Conservation (phyloP, 225 moss, liverwort and hornwort species). For the Ulota crispa region DNA sequence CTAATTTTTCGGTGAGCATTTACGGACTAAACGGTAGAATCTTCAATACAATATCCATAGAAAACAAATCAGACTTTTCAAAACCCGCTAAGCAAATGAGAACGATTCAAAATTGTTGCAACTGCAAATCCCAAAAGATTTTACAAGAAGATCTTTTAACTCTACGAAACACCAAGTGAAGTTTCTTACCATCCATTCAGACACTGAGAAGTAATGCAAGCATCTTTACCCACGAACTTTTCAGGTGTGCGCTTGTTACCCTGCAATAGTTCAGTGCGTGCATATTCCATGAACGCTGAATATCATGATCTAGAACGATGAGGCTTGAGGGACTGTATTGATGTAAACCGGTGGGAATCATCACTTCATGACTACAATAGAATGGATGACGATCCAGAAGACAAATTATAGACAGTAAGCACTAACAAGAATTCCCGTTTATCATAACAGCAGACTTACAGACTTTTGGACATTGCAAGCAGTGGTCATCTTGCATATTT, state of each 20-base stretch:
- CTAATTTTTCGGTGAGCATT: background rate
- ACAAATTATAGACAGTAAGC: too few species aligned
- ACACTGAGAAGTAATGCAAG: constrained; percentile 79
- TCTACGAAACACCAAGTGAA: background rate
- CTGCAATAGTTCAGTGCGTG: constrained; percentile 40
- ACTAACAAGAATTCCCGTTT: too few species aligned
- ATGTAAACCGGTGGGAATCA: too few species aligned
- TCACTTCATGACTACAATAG: too few species aligned
- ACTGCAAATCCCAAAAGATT: background rate
- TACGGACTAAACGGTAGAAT: background rate
- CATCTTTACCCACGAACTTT: constrained; percentile 87
- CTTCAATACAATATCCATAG: background rate
- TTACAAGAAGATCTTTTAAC: background rate
- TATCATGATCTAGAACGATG: too few species aligned
- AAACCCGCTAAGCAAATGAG: background rate
- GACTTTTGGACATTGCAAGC: background rate
- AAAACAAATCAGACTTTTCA: background rate
- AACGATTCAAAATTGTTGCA: background rate
- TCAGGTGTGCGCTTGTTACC: constrained; percentile 92
- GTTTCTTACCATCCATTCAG: constrained; percentile 83
- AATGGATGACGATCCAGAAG: too few species aligned
- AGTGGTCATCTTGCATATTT: background rate
- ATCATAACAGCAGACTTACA: too few species aligned
- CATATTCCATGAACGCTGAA: too few species aligned
- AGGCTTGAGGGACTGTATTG: too few species aligned